Evolutionary conservation across 2,329 filamentous ascomycete genomes (phyloP), one percentile per base, ranked within the genome.

Genomic region (Apiospora malaysiana): DNA sequence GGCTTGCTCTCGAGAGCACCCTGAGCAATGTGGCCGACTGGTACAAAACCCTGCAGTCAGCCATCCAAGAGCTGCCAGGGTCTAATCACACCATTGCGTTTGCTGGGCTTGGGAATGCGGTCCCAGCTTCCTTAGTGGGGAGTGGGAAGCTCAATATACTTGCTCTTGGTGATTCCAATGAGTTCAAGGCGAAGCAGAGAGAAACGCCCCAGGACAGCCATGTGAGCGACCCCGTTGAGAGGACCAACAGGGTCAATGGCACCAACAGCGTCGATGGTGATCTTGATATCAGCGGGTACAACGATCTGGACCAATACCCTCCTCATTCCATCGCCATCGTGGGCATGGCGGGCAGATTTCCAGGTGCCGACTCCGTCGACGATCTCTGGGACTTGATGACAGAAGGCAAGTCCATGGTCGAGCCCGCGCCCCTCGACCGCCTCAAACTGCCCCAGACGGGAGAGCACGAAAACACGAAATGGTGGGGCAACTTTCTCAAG

Each of bases 341-440:
- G 8, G 80, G 80, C 2, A 81, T 81, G 79, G 74, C 79, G 3
- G 77, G 78, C 32, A 72, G 77, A 2, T 76, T 81, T 12, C 75
- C 80, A 1, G 78, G 78, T 3, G 79, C 76, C 1, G 78, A 79
- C 23, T 72, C 74, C 8, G 71, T 80, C 1, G 73, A 76, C 10
- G 78, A 78, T 27, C 76, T 83, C 45, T 82, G 81, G 81, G 72
- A 80, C 1, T 69, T 83, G 18, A 69, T 78, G 4, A 21, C 72
- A 10, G 69, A 67, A 14, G 69, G 73, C 9, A 71, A 49, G 23
- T 49, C 51, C 2, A 73, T 66, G 51, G 69, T 70, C 32, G 63
- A 68, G 65, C 70, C 47, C 12, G 70, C 70, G n/a, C 66, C 66
- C 6, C 23, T 51, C n/a, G 66, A 68, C 6, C 49, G 70, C 9